Percentiles rank a stretch among this genome's conserved stretches.
phyloP scores from a whole-genome alignment of 176 grass and related monocot species.

The Lolium perenne region DNA sequence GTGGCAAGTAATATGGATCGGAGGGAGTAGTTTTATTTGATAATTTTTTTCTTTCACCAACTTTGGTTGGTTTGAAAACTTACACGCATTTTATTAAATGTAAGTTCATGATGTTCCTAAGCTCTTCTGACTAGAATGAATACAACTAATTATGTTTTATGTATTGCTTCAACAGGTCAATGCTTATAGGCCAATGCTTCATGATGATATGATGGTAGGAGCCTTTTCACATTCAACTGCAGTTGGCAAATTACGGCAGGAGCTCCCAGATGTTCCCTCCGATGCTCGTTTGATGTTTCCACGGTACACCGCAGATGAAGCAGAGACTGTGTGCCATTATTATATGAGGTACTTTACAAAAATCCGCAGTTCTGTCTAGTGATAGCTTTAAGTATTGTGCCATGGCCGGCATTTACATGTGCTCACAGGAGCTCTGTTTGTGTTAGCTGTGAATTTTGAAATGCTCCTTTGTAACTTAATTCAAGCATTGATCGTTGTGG shows the following conservation, averaged over 20 bases:
- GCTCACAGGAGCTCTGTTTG: slow-evolving; percentile 21
- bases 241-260: slow-evolving; percentile 87
- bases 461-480: background rate
- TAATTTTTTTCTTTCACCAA: background rate
- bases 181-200: slow-evolving; percentile 87
- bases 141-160: slow-evolving; percentile 18
- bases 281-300: slow-evolving; percentile 76
- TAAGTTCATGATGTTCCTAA: slow-evolving; percentile 4
- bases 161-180: slow-evolving; percentile 67
- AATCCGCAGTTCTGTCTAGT: background rate
- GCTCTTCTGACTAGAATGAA: background rate
- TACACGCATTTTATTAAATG: background rate
- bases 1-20: no score
- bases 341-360: slow-evolving; percentile 79
- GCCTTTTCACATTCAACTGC: slow-evolving; percentile 96
- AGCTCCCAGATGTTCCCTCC: slow-evolving; percentile 83
- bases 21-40: background rate
- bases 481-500: slow-evolving; percentile 30
- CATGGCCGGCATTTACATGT: background rate
- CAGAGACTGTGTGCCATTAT: slow-evolving; percentile 84
- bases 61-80: background rate
- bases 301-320: slow-evolving; percentile 87
- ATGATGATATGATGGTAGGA: slow-evolving; percentile 95
- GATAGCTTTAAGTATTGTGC: slow-evolving; percentile 25
- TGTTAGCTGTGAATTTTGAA: slow-evolving; percentile 5